Conservation (phyloP, 2,329 filamentous ascomycete genomes). For the Daldinia eschscholtzii region DNA sequence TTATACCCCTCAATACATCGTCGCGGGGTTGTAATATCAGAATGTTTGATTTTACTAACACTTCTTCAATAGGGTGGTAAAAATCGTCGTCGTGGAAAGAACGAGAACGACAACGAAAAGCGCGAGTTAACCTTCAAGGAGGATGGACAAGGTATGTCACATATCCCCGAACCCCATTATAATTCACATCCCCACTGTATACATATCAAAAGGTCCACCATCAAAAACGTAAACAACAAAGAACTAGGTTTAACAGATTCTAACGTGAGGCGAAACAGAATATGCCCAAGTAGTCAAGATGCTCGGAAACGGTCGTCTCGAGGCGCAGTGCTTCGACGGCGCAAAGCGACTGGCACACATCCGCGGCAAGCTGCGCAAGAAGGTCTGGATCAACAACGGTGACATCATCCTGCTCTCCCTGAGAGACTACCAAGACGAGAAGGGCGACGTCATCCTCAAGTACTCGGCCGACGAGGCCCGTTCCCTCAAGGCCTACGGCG, state of each 20-base stretch:
- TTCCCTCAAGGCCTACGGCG: constrained; percentile 95
- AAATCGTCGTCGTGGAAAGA: constrained; percentile 98
- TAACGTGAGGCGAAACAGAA: constrained; percentile 45
- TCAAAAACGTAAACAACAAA: not conserved
- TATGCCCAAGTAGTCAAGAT: constrained; percentile 90
- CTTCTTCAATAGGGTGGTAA: constrained; percentile 82
- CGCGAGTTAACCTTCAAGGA: constrained; percentile 99
- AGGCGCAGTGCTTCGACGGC: constrained; percentile 95
- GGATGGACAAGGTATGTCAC: constrained; percentile 81
- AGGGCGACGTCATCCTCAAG: constrained; percentile 93
- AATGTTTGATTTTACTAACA: constrained; percentile 47
- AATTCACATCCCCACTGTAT: not conserved
- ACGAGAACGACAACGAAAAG: constrained; percentile 99
- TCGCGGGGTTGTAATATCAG: constrained; percentile 14
- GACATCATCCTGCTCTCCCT: constrained; percentile 92
- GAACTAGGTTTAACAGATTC: not conserved
- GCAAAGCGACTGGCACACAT: constrained; percentile 84
- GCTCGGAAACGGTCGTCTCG: constrained; percentile 93
- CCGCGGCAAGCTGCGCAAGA: constrained; percentile 98
- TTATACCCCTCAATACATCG: constrained; percentile 35
- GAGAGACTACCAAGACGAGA: constrained; percentile 93
- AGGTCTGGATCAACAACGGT: constrained; percentile 99
- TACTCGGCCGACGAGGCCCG: constrained; percentile 97
- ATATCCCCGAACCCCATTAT: not conserved
- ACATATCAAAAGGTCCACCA: not conserved